These are phyloP conservation scores for Babesia caballi DNA, from an alignment of 169 alveolate genomes.

Conservation along the genomic window DNA sequence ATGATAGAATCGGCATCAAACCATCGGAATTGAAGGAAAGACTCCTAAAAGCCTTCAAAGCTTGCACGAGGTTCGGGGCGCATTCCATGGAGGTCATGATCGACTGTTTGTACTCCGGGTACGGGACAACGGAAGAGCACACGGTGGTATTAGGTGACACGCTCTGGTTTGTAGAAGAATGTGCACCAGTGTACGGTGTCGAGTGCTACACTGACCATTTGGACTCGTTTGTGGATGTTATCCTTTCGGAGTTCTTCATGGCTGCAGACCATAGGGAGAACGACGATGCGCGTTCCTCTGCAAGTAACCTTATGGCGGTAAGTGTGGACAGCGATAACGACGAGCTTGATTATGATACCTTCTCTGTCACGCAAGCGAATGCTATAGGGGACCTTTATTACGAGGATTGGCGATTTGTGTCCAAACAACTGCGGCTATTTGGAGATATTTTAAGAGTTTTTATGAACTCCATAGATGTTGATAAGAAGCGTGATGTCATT, in stretches of 20 bases:
- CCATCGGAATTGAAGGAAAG: slow-evolving; percentile 51
- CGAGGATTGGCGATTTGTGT: slow-evolving; percentile 30
- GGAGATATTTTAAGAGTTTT: slow-evolving; percentile 41
- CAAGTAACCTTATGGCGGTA: background rate
- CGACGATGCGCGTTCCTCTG: background rate
- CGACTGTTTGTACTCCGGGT: slow-evolving; percentile 53
- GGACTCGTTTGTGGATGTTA: slow-evolving; percentile 28
- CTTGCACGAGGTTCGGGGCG: slow-evolving; percentile 27
- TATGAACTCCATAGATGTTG: slow-evolving; percentile 11
- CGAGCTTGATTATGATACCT: background rate
- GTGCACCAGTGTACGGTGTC: slow-evolving; percentile 39
- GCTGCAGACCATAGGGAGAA: background rate
- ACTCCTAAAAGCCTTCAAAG: slow-evolving; percentile 13
- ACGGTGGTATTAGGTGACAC: slow-evolving; percentile 32
- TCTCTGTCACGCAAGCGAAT: background rate
- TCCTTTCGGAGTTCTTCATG: slow-evolving; percentile 32
- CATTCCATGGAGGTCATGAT: slow-evolving; percentile 48
- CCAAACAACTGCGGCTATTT: slow-evolving; percentile 22
- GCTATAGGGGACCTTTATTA: slow-evolving; percentile 24
- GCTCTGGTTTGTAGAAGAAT: slow-evolving; percentile 20
- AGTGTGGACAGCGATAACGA: background rate
- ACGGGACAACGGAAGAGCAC: slow-evolving; percentile 24
- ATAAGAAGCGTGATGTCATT: background rate
- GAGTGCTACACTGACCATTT: slow-evolving; percentile 6
- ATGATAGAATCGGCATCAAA: slow-evolving; percentile 47